Conservation (phyloP, 2,329 filamentous ascomycete species). For the Torrubiellomyces zombiae region DNA sequence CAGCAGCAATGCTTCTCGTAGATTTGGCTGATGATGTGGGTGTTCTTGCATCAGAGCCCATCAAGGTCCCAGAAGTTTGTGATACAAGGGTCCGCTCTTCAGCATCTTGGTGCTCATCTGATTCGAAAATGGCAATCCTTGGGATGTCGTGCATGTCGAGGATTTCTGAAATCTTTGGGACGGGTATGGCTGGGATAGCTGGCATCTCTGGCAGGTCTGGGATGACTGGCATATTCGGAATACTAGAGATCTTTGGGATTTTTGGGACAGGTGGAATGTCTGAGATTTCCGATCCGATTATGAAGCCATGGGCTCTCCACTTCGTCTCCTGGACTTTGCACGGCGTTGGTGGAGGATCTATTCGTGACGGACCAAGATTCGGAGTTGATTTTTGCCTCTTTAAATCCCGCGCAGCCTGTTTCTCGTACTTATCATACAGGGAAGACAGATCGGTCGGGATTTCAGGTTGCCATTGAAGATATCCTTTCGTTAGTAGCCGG, state of each 20-base stretch:
- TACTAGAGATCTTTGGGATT: too few relatives aligned
- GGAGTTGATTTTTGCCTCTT: constrained; percentile 11
- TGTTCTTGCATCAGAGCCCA: too few relatives aligned
- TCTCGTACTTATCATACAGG: constrained; percentile 42
- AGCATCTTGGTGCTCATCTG: constrained; percentile 27
- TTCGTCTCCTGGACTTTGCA: constrained; percentile 1
- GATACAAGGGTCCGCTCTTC: too few relatives aligned
- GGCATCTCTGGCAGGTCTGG: too few relatives aligned
- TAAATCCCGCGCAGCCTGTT: constrained; percentile 32
- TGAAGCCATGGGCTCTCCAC: neutral
- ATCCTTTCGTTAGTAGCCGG: constrained; percentile 12
- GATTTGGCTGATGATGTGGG: constrained; percentile 26
- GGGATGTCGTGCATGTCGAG: constrained; percentile 9
- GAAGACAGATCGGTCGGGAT: constrained; percentile 26
- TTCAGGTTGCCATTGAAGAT: constrained; percentile 7
- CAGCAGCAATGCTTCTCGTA: constrained; percentile 27
- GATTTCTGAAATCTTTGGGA: too few relatives aligned
- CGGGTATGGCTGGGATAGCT: too few relatives aligned
- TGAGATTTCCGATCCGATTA: too few relatives aligned
- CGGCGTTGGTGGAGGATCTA: neutral
- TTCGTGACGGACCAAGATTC: constrained; percentile 1
- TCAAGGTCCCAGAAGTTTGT: too few relatives aligned
- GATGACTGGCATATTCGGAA: too few relatives aligned
- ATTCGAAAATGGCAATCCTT: constrained; percentile 4
- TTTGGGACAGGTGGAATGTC: too few relatives aligned